Evolutionary conservation across 2,329 filamentous ascomycete species (phyloP).

Genomic region (Aspergillus candidus): DNA sequence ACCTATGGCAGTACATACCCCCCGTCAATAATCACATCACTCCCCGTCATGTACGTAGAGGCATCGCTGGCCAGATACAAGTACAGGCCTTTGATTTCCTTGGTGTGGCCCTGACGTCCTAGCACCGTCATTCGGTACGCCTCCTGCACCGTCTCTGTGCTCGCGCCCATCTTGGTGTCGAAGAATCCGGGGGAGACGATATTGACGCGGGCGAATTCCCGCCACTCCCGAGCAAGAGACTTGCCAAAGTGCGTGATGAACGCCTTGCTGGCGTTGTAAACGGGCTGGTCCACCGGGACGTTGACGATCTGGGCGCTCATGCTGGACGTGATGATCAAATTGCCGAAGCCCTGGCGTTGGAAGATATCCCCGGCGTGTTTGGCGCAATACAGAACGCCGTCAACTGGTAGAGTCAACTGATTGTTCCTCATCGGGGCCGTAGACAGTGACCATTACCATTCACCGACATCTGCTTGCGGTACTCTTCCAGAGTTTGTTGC

Average conservation of each 20-base stretch:
- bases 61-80: conserved; percentile 44
- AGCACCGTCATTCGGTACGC: conserved; percentile 44
- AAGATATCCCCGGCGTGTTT: conserved; percentile 43
- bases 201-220: conserved; percentile 53
- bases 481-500: conserved; percentile 50
- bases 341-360: conserved; percentile 35
- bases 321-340: conserved; percentile 48
- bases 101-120: conserved; percentile 32
- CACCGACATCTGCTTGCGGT: conserved; percentile 48
- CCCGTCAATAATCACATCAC: conserved; percentile 45
- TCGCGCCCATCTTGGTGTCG: conserved; percentile 51
- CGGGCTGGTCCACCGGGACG: conserved; percentile 49
- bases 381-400: conserved; percentile 43
- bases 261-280: conserved; percentile 54
- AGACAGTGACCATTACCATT: conserved; percentile 39
- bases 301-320: conserved; percentile 50
- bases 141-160: conserved; percentile 41
- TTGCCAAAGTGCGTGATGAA: conserved; percentile 53
- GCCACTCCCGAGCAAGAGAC: conserved; percentile 52
- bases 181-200: conserved; percentile 52
- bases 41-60: conserved; percentile 45
- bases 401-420: conserved; percentile 26
- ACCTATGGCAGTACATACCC: conserved; percentile 37
- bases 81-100: conserved; percentile 36
- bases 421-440: neutral